Conservation (phyloP, 345 rosid species). For the Eutrema heterophyllum region DNA sequence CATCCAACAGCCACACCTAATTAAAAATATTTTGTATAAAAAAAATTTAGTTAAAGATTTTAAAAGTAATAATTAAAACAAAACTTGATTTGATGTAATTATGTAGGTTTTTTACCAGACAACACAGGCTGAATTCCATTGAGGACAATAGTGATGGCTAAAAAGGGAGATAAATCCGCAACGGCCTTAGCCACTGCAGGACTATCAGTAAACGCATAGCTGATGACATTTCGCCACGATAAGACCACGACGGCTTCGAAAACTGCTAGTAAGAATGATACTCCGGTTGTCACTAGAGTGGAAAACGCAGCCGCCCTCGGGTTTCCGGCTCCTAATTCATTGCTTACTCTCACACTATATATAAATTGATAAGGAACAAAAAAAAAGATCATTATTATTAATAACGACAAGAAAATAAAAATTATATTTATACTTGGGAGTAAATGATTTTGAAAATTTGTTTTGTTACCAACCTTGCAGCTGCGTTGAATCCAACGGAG, state of each 20-base stretch:
- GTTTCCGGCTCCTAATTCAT: constrained; percentile 70
- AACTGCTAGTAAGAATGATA: constrained; percentile 43
- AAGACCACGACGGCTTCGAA: constrained; percentile 41
- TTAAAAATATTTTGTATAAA: neutral
- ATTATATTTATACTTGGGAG: too few species aligned
- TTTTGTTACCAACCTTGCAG: constrained; percentile 48
- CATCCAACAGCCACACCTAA: constrained; percentile 85
- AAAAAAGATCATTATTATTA: neutral
- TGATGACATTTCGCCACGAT: constrained; percentile 42
- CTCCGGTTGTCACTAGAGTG: constrained; percentile 33
- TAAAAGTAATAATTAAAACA: neutral
- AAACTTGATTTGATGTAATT: neutral
- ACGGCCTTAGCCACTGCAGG: constrained; percentile 49
- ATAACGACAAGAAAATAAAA: neutral
- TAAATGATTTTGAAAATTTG: neutral
- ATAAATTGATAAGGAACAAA: neutral
- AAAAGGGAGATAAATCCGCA: constrained; percentile 46
- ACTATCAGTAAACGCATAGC: constrained; percentile 58
- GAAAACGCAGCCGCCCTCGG: constrained; percentile 64
- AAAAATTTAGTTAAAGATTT: neutral
- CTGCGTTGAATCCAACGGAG: constrained; percentile 72
- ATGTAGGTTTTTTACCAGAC: constrained; percentile 42
- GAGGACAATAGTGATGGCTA: constrained; percentile 49
- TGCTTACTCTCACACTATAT: constrained; percentile 63
- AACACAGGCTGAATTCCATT: constrained; percentile 49